Evolutionary conservation across 2,329 filamentous ascomycete species (phyloP), one percentile per base, ranked within the genome.

Genomic region (Talaromyces sp.): DNA sequence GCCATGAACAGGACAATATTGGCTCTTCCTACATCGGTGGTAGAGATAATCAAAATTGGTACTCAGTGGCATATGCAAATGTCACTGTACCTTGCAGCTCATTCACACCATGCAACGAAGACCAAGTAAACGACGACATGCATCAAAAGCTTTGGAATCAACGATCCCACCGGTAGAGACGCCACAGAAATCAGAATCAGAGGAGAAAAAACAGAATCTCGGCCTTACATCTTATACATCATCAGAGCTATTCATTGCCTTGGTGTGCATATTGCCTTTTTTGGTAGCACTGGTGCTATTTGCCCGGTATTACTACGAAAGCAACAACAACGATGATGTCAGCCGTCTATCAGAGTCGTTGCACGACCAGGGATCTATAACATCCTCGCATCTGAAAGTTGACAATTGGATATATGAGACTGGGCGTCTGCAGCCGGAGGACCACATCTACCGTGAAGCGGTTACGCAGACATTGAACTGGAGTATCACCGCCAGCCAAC

Each of bases 381-480:
- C 28, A 5, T 25, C 54, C 4, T 31, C 9, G 14, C 14, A 3
- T 2, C 21, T 44, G 14, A 2, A 39, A 28, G 18, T 37, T 39
- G 62, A 63, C 14, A 60, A 56, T 40, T 58, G 57, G 4, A 63
- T 63, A 16, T 18, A 31, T 6, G 46, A 63, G 33, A 63, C 50
- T 60, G 58, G 58, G 28, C 64, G 68, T 39, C 69, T 82, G 14
- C 78, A 79, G 65, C 80, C 81, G 1, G 69, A 80, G 42, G 68
- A 78, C 18, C 79, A 83, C 68, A 64, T 75, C 4, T 69, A 70
- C 46, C 76, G 81, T 14, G 57, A 66, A 1, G 63, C 77, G 0
- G 67, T 40, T 3, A 77, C 72, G 6, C 70, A 73, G n/a, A 68
- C 69, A 37, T 68, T 76, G 31, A 64, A 73, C 59, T 83, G 79